Evolutionary conservation across 1,284 basidiomycete species (phyloP), one percentile per base, ranked within the genome.

Genomic region (Kalmanozyma brasiliensis): DNA sequence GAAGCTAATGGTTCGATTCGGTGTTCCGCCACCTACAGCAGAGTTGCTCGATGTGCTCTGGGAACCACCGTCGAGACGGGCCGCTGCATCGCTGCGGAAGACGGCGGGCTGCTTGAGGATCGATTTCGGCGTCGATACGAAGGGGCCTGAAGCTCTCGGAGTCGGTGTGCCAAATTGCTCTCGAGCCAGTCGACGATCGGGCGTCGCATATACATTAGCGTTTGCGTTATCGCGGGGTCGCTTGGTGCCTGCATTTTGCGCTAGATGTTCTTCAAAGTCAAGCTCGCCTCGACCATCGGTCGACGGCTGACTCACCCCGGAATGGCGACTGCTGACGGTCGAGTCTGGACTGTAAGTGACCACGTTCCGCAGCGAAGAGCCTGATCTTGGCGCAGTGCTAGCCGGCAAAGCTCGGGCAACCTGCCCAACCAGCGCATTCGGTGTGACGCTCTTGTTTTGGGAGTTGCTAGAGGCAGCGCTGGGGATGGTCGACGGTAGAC

Each of bases 1-100:
- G 46, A 69, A 69, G 56, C 66, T 69, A 32, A 69, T 69, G 8
- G 66, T 69, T 43, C 66, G 49, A 49, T 63, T 69, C 14, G 66
- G 66, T 24, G 66, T 69, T 44, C 59, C 59, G n/a, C 34, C 47
- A 13, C 46, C 53, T 7, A 35, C 58, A 11, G 37, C 51, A 32
- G 55, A 53, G 29, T 41, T 49, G 19, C 36, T 37, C 33, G 55
- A 59, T 9, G 32, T 42, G 47, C 43, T 65, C 37, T 52, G 49
- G 26, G 55, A 49, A 20, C 32, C 61, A 7, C 49, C 53, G 13
- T 53, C 42, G 24, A 47, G 35, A 19, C 43, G 44, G n/a, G 9
- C 52, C 1, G 47, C 33, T 2, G 26, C 41, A 17, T 59, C 62
- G 22, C 38, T 38, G 36, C 57, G 52, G 35, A 57, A 38, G 14